These are phyloP conservation scores for Kwoniella pini DNA, from an alignment of 768 basidiomycete species.

Conservation along the genomic window DNA sequence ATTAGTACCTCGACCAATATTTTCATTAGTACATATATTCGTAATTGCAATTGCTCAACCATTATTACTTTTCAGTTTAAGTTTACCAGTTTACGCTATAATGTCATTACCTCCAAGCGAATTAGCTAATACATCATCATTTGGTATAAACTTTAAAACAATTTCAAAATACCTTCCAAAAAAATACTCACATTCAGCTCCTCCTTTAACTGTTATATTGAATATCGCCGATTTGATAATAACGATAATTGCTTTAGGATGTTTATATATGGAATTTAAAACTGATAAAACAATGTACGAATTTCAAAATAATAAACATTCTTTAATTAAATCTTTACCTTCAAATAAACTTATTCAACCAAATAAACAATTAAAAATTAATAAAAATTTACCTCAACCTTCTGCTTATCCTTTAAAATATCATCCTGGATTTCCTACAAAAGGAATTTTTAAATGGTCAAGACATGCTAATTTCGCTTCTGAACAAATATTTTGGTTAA, in stretches of 20 bases:
- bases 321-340: slow-evolving; percentile 56
- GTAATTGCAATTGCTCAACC: slow-evolving; percentile 83
- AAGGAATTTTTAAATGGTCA: slow-evolving; percentile 81
- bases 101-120: slow-evolving; percentile 49
- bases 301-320: slow-evolving; percentile 71
- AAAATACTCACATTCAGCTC: slow-evolving; percentile 38
- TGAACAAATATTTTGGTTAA: slow-evolving; percentile 73
- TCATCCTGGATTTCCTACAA: slow-evolving; percentile 77
- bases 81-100: slow-evolving; percentile 51
- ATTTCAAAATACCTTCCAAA: slow-evolving; percentile 26
- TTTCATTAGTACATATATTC: slow-evolving; percentile 66
- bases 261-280: slow-evolving; percentile 71
- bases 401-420: slow-evolving; percentile 29
- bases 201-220: slow-evolving; percentile 60
- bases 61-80: slow-evolving; percentile 70
- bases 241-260: slow-evolving; percentile 62
- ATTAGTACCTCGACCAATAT: slow-evolving; percentile 61
- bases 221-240: slow-evolving; percentile 68
- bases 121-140: slow-evolving; percentile 15
- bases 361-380: slow-evolving; percentile 25
- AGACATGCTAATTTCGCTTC: slow-evolving; percentile 91
- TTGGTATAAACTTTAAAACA: slow-evolving; percentile 21
- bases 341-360: slow-evolving; percentile 8
- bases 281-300: slow-evolving; percentile 91
- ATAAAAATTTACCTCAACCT: slow-evolving; percentile 48